Percentiles rank a stretch among this genome's conserved stretches.
These are phyloP conservation scores for Ephemerocybe angulata DNA, from an alignment of 768 basidiomycete genomes.

Conservation along the genomic window DNA sequence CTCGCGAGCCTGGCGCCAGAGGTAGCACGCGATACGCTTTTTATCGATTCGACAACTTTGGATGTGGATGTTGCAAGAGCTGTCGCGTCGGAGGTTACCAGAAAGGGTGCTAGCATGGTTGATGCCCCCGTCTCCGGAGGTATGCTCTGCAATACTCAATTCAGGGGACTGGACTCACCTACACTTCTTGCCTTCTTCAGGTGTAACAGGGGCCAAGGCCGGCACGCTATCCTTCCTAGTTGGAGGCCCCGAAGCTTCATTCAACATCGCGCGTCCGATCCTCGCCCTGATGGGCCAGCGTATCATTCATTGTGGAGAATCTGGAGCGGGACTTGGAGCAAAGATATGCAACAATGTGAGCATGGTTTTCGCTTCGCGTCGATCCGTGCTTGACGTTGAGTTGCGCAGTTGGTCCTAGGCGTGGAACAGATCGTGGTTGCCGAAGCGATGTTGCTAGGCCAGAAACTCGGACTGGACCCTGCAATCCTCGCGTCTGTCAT, in stretches of 20 bases:
- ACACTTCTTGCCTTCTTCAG: conserved; percentile 31
- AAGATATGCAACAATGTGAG: conserved; percentile 88
- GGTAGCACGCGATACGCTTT: conserved; percentile 45
- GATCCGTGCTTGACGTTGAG: conserved; percentile 14
- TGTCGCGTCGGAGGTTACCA: conserved; percentile 53
- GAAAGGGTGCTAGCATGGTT: conserved; percentile 68
- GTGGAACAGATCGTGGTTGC: conserved; percentile 80
- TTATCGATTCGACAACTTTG: conserved; percentile 89
- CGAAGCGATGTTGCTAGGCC: conserved; percentile 89
- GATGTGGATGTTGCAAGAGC: conserved; percentile 72
- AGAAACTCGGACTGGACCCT: conserved; percentile 75
- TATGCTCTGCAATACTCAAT: conserved; percentile 29
- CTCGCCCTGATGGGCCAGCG: conserved; percentile 76
- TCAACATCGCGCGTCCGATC: conserved; percentile 51
- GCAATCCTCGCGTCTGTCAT: conserved; percentile 76
- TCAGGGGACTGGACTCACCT: not conserved
- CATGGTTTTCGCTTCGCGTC: conserved; percentile 13
- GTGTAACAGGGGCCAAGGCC: conserved; percentile 82
- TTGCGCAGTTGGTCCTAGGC: conserved; percentile 54
- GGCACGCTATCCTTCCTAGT: conserved; percentile 91
- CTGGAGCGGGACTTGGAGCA: conserved; percentile 78
- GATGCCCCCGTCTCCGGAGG: conserved; percentile 96
- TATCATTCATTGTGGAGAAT: conserved; percentile 79
- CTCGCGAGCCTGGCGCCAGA: conserved; percentile 47
- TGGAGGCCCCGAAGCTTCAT: conserved; percentile 65